Evolutionary conservation across 306 rosid genomes (phyloP).

Genomic region (Echinosophora koreensis): DNA sequence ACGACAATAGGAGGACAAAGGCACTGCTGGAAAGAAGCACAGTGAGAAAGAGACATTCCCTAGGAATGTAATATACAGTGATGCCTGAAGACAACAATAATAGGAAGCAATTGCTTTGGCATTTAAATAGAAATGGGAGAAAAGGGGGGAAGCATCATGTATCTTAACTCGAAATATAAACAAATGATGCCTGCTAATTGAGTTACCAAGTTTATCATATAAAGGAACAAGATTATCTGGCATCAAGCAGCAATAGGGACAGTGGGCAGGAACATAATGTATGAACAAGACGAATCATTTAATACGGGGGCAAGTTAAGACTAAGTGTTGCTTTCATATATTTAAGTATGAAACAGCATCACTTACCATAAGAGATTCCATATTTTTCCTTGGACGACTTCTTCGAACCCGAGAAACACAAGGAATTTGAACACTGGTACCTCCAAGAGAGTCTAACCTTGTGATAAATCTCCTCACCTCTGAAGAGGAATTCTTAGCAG

Average conservation of each 20-base stretch:
- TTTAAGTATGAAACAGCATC: constrained; percentile 38
- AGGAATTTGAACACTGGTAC: constrained; percentile 82
- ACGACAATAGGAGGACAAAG: constrained; percentile 6
- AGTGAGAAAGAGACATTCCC: constrained; percentile 25
- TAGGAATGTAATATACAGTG: constrained; percentile 21
- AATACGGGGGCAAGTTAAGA: constrained; percentile 17
- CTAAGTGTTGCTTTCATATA: constrained; percentile 7
- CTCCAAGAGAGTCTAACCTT: constrained; percentile 83
- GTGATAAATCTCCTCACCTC: constrained; percentile 69
- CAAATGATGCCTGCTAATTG: constrained; percentile 6
- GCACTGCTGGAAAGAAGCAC: neutral
- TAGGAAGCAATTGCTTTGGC: constrained; percentile 30
- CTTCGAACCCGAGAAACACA: constrained; percentile 89
- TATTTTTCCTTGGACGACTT: constrained; percentile 91
- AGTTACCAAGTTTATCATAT: constrained; percentile 16
- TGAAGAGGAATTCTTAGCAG: constrained; percentile 59
- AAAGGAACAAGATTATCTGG: constrained; percentile 12
- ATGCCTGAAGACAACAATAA: neutral
- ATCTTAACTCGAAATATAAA: constrained; percentile 23
- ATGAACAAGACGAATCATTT: constrained; percentile 7
- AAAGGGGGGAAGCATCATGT: neutral
- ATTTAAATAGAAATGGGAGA: constrained; percentile 3
- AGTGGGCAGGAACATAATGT: constrained; percentile 22
- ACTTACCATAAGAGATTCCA: constrained; percentile 81
- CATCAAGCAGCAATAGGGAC: constrained; percentile 39